These are phyloP conservation scores for Digitaria exilis DNA, from an alignment of 202 grass and related monocot genomes.

Conservation along the genomic window DNA sequence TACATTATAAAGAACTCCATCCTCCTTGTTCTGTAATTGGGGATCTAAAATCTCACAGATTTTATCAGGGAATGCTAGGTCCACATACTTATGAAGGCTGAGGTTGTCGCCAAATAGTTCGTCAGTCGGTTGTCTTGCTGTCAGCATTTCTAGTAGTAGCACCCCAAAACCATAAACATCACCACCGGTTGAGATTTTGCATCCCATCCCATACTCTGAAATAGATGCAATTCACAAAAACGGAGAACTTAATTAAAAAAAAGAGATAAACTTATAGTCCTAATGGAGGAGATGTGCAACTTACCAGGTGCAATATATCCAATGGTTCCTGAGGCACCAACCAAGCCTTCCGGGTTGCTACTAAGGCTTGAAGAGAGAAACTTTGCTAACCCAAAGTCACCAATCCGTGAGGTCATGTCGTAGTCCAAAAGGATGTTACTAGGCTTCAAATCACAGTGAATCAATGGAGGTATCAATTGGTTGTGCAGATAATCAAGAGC, in stretches of 20 bases:
- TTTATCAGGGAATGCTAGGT: background rate
- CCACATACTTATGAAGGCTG: slow-evolving; percentile 45
- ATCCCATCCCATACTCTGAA: slow-evolving; percentile 54
- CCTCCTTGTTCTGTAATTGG: slow-evolving; percentile 13
- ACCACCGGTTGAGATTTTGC: slow-evolving; percentile 30
- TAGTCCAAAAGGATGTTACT: slow-evolving; percentile 52
- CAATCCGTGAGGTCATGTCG: slow-evolving; percentile 46
- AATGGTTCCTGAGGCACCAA: slow-evolving; percentile 36
- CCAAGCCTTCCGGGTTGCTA: slow-evolving; percentile 16
- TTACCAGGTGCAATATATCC: slow-evolving; percentile 50
- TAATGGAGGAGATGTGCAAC: background rate
- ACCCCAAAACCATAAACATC: slow-evolving; percentile 57
- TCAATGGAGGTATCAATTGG: slow-evolving; percentile 40
- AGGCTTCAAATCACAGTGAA: slow-evolving; percentile 55
- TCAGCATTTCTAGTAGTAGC: slow-evolving; percentile 61
- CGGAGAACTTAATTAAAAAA: background rate
- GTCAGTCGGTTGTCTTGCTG: slow-evolving; percentile 32
- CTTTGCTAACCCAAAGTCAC: slow-evolving; percentile 52
- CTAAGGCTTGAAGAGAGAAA: slow-evolving; percentile 39
- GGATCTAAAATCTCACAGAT: slow-evolving; percentile 49
- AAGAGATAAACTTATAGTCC: background rate
- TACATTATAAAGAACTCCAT: background rate
- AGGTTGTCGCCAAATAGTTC: slow-evolving; percentile 2
- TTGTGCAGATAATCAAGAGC: slow-evolving; percentile 54
- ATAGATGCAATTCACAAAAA: background rate